A percentile compares a stretch with the other conserved stretches of the same genome.
Conservation (phyloP, 1,139 yeast genomes). For the Candida labiduridarum region DNA sequence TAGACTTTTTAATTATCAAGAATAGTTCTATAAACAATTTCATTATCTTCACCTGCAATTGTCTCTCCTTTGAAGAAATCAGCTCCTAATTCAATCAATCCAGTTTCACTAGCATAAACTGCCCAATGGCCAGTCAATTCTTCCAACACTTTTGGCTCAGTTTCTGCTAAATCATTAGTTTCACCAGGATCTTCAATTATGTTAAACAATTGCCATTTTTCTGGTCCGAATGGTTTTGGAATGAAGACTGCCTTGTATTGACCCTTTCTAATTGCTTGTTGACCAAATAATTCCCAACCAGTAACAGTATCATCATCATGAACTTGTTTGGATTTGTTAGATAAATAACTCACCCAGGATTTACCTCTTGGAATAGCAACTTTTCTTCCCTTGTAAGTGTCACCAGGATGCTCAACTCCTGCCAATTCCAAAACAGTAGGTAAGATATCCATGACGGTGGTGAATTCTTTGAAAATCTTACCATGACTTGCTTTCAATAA, state of each 20-base stretch:
- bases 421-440: slow-evolving; percentile 57
- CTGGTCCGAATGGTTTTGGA: slow-evolving; percentile 53
- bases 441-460: slow-evolving; percentile 59
- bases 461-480: slow-evolving; percentile 37
- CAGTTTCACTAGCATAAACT: slow-evolving; percentile 56
- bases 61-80: slow-evolving; percentile 17
- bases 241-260: slow-evolving; percentile 49
- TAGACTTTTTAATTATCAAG: slow-evolving; percentile 5
- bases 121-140: slow-evolving; percentile 53
- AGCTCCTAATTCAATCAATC: slow-evolving; percentile 39
- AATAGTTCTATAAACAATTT: slow-evolving; percentile 13
- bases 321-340: slow-evolving; percentile 26
- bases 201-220: slow-evolving; percentile 53
- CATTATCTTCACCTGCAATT: slow-evolving; percentile 14
- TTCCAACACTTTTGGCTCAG: slow-evolving; percentile 33
- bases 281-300: slow-evolving; percentile 64
- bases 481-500: slow-evolving; percentile 27
- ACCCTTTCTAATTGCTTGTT: slow-evolving; percentile 58
- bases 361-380: slow-evolving; percentile 44
- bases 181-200: slow-evolving; percentile 51
- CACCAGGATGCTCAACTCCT: slow-evolving; percentile 46
- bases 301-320: slow-evolving; percentile 50
- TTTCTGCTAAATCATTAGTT: slow-evolving; percentile 39
- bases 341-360: slow-evolving; percentile 40
- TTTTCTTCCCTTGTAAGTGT: slow-evolving; percentile 34